These are phyloP conservation scores for Fraxinus greggii DNA, from an alignment of 305 asterid species.

Conservation along the genomic window DNA sequence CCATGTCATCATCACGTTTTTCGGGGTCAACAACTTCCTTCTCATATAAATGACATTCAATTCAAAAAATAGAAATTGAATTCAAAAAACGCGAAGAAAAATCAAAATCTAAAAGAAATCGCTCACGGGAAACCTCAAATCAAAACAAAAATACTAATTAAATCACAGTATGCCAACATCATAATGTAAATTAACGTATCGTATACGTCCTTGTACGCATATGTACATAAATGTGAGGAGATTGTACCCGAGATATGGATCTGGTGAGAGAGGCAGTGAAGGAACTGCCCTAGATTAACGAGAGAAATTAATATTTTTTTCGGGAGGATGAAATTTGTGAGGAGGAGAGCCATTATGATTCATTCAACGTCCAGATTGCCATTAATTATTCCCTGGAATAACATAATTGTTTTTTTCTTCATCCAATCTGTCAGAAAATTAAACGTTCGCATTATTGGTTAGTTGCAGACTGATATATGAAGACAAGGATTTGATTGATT, in stretches of 20 bases:
- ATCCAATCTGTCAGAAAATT: not conserved
- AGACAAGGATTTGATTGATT: not conserved
- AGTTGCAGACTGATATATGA: not conserved
- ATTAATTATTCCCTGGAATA: not conserved
- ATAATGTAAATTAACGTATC: not conserved
- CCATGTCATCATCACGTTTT: no score
- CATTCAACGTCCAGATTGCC: constrained; percentile 14
- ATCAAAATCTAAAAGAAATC: not conserved
- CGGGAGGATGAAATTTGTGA: constrained; percentile 26
- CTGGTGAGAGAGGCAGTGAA: not conserved
- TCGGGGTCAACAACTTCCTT: no score
- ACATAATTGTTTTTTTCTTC: not conserved
- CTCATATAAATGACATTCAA: not conserved
- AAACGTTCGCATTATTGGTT: not conserved
- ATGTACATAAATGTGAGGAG: not conserved
- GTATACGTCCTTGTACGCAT: not conserved
- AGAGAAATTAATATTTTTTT: constrained; percentile 25
- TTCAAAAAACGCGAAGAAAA: not conserved
- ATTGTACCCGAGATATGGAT: not conserved
- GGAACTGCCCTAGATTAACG: constrained; percentile 34
- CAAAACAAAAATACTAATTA: not conserved
- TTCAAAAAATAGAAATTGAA: not conserved
- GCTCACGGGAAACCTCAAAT: not conserved
- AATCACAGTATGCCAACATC: not conserved
- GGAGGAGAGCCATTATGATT: constrained; percentile 15